A percentile compares a stretch with the other conserved stretches of the same genome.
These are phyloP conservation scores for Scheffersomyces spartinae DNA, from an alignment of 805 yeast species.

Conservation along the genomic window DNA sequence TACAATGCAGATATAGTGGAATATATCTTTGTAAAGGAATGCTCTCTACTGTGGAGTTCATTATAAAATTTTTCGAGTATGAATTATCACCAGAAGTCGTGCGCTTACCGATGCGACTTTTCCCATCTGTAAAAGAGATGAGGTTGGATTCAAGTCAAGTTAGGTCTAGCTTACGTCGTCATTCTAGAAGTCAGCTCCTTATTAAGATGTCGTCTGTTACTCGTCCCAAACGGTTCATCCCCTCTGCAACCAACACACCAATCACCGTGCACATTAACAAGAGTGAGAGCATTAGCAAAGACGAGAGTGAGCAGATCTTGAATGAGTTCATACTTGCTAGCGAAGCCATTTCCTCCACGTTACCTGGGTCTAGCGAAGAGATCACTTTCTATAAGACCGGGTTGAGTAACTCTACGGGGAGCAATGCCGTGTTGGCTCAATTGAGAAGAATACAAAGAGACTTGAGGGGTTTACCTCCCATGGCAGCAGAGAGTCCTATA, in stretches of 20 bases:
- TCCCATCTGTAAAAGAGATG: too few relatives aligned
- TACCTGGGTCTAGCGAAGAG: slow-evolving; percentile 13
- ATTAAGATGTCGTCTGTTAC: slow-evolving; percentile 22
- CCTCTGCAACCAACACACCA: slow-evolving; percentile 38
- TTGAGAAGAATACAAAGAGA: slow-evolving; percentile 66
- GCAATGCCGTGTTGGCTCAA: slow-evolving; percentile 42
- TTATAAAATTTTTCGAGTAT: too few relatives aligned
- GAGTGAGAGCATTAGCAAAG: slow-evolving; percentile 18
- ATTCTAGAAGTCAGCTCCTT: too few relatives aligned
- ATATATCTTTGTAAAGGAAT: too few relatives aligned
- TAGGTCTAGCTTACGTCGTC: too few relatives aligned
- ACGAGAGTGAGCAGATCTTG: slow-evolving; percentile 35
- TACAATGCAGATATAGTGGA: too few relatives aligned
- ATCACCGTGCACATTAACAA: slow-evolving; percentile 24
- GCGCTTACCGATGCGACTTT: too few relatives aligned
- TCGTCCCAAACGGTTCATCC: slow-evolving; percentile 30
- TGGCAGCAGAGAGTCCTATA: slow-evolving; percentile 11
- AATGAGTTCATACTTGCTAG: slow-evolving; percentile 31
- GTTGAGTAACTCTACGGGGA: slow-evolving; percentile 17
- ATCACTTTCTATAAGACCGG: slow-evolving; percentile 14
- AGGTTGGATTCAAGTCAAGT: too few relatives aligned
- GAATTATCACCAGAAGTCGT: too few relatives aligned
- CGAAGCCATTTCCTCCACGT: slow-evolving; percentile 21
- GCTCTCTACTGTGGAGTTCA: too few relatives aligned
- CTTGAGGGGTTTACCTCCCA: slow-evolving; percentile 71